Evolutionary conservation across 169 alveolate genomes (phyloP).

Genomic region (Perkinsus olseni): DNA sequence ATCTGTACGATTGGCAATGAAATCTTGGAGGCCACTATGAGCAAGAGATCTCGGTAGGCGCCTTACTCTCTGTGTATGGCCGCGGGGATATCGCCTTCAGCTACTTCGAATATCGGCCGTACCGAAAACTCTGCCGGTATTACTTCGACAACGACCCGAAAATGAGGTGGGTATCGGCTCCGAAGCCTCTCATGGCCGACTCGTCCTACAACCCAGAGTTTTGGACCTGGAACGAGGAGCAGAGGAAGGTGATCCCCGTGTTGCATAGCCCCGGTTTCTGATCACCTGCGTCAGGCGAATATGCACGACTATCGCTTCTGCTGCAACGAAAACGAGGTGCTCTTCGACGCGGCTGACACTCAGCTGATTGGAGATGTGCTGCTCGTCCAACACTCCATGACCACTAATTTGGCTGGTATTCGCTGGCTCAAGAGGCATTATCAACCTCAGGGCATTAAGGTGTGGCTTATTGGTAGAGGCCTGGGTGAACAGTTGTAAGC

Average conservation of each 20-base stretch:
- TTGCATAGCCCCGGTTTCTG: background rate
- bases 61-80: background rate
- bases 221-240: slow-evolving; percentile 10
- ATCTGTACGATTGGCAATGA: slow-evolving; percentile 10
- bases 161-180: slow-evolving; percentile 11
- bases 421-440: slow-evolving; percentile 13
- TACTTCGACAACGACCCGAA: slow-evolving; percentile 10
- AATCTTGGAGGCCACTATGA: slow-evolving; percentile 13
- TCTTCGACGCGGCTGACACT: slow-evolving; percentile 12
- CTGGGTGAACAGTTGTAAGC: background rate
- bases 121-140: slow-evolving; percentile 3
- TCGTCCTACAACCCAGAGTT: slow-evolving; percentile 4
- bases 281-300: background rate
- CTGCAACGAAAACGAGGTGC: background rate
- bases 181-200: slow-evolving; percentile 9
- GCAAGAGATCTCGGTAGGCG: slow-evolving; percentile 7
- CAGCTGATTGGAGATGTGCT: slow-evolving; percentile 6
- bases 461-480: background rate
- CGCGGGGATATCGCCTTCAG: background rate
- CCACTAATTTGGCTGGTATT: slow-evolving; percentile 12
- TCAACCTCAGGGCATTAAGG: slow-evolving; percentile 8
- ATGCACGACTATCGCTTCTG: background rate
- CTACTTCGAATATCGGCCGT: slow-evolving; percentile 9
- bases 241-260: background rate
- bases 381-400: slow-evolving; percentile 14